Base-by-base conservation (phyloP, 306 rosid genomes). In the Fragaria nilgerrensis region DNA sequence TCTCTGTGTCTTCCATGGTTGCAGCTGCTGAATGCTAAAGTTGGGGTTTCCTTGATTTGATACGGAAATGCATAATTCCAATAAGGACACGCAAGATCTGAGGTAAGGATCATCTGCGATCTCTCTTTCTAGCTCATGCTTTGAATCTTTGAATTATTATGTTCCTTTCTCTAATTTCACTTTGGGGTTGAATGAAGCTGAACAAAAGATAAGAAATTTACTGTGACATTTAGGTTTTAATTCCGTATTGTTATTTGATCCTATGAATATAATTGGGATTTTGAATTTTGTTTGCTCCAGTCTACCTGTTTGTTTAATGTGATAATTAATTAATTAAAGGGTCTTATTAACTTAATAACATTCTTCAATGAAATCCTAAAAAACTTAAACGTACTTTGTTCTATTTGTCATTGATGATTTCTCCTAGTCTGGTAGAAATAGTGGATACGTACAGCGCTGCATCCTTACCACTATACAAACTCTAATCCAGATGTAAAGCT, bases 61-160 rank as follows among this genome's bases (percentile, higher is more conserved):
- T 66, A 29, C 20, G 55, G 69, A 61, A 78, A 83, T 88, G 93
- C 82, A 77, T n/a, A 87, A 72, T 76, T 70, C 90, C 53, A 81
- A 73, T 84, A 87, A 77, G 83, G 91, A 89, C 80, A 81, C 79
- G 66, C 91, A 77, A 83, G 89, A 94, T 90, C 93, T 78, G 86
- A 85, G 88, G 97, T 91, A 58, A 43, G 56, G 34, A 52, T 70
- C 75, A 13, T 87, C 80, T 87, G 75, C 83, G 78, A 17, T n/a
- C 84, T 71, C 80, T 66, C 45, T 7, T 37, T 41, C 77, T 39
- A 50, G 50, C 70, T 61, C 36, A 27, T 49, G 48, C 59, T 69
- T 66, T 4, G 9, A 43, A 43, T 43, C 47, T 71, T 48, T 67
- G 16, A 79, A 17, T 61, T 34, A 9, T 43, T 43, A 5, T 41